phyloP scores from a whole-genome alignment of 2,329 filamentous ascomycete genomes.

The Colletotrichum sp. region DNA sequence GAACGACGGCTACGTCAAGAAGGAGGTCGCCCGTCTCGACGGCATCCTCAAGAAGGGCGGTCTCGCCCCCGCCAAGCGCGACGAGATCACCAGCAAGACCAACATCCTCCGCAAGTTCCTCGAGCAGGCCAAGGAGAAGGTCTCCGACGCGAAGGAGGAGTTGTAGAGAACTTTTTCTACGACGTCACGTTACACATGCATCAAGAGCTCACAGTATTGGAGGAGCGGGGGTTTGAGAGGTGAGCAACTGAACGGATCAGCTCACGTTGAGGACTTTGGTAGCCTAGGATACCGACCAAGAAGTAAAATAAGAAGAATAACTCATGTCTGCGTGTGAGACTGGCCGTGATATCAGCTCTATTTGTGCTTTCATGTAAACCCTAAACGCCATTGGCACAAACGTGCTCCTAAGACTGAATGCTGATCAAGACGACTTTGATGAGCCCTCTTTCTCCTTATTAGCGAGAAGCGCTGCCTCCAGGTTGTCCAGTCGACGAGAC shows the following conservation, averaged over 20 bases:
- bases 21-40: constrained; percentile 83
- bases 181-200: background rate
- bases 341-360: background rate
- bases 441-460: constrained; percentile 51
- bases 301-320: constrained; percentile 5
- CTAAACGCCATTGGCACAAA: background rate
- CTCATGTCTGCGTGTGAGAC: background rate
- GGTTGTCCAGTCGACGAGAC: constrained; percentile 81
- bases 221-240: background rate
- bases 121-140: constrained; percentile 60
- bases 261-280: constrained; percentile 13
- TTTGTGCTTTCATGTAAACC: background rate
- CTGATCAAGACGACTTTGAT: constrained; percentile 37
- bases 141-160: constrained; percentile 66
- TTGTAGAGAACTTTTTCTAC: constrained; percentile 52
- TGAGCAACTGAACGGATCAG: background rate
- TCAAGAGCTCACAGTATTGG: background rate
- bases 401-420: background rate
- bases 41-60: constrained; percentile 86
- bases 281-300: constrained; percentile 1
- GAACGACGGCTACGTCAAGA: constrained; percentile 79
- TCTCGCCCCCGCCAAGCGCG: constrained; percentile 82
- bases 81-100: constrained; percentile 84
- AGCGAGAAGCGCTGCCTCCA: constrained; percentile 75
- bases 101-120: constrained; percentile 87